Base-by-base conservation (phyloP, 1,284 basidiomycete species). In the Tremellales sp. region DNA sequence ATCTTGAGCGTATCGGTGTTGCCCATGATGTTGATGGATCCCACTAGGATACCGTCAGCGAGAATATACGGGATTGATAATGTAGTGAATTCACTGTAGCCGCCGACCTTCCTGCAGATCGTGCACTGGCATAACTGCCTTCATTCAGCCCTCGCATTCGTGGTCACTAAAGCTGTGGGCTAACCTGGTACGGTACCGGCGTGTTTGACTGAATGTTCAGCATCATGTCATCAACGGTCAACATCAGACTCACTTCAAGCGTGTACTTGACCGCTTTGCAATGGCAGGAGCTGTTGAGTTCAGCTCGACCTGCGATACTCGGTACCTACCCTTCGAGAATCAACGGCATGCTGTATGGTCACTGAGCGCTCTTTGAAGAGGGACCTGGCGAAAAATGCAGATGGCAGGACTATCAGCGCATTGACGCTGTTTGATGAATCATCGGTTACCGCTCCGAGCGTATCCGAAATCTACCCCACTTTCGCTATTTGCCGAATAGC, bases 21-120 rank as follows among this genome's bases (percentile, higher is more conserved):
- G 22, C 73, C 73, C 73, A 75, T 72, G 41, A 71, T 70, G 49
- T 72, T 70, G 40, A 67, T 58, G 42, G 62, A 65, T 39, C 73
- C 73, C 65, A 71, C n/a, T n/a, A n/a, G n/a, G n/a, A n/a, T n/a
- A n/a, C n/a, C n/a, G n/a, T n/a, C n/a, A n/a, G n/a, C n/a, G n/a
- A n/a, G n/a, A n/a, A n/a, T n/a, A n/a, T n/a, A n/a, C n/a, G n/a
- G n/a, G n/a, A n/a, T n/a, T n/a, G n/a, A n/a, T n/a, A n/a, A n/a
- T n/a, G n/a, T n/a, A n/a, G n/a, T n/a, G n/a, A n/a, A n/a, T n/a
- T n/a, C n/a, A n/a, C n/a, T 70, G 56, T 73, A 75, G 8, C 73
- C 73, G 13, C 71, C 71, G 3, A 60, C 58, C 50, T 75, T 75
- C 26, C 73, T 63, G 50, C 73, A 75, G 56, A 75, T 73, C 39